These are phyloP conservation scores for Grosmannia serpens DNA, from an alignment of 2,329 filamentous ascomycete species.

Conservation along the genomic window DNA sequence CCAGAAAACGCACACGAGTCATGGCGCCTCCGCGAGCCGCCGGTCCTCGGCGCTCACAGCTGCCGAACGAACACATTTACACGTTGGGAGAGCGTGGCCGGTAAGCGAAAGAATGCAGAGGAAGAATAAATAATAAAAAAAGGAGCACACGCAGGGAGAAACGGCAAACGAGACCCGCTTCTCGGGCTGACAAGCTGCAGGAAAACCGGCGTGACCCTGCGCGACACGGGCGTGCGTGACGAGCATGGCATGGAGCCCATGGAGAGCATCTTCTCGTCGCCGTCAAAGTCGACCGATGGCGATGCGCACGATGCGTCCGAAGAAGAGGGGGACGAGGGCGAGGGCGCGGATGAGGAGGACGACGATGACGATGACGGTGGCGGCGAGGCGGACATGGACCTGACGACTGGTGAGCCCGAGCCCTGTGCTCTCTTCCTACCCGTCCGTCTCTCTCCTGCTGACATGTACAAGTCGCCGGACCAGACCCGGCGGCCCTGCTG, in stretches of 20 bases:
- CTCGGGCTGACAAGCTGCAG: constrained; percentile 34
- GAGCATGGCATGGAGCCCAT: constrained; percentile 87
- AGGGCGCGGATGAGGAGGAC: constrained; percentile 14
- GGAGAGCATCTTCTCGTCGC: constrained; percentile 81
- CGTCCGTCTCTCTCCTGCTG: neutral
- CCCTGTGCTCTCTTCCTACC: neutral
- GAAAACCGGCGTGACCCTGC: constrained; percentile 78
- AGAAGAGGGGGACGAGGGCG: constrained; percentile 16
- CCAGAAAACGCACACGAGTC: neutral
- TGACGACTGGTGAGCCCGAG: constrained; percentile 21
- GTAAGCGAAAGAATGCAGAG: constrained; percentile 18
- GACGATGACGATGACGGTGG: constrained; percentile 19
- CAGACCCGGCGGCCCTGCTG: constrained; percentile 41
- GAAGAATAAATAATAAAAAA: neutral
- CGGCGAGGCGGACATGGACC: constrained; percentile 36
- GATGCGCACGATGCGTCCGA: constrained; percentile 21
- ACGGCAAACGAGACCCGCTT: neutral
- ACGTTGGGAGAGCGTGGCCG: constrained; percentile 38
- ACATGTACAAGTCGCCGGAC: constrained; percentile 32
- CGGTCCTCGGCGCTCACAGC: constrained; percentile 23
- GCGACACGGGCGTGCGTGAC: constrained; percentile 70
- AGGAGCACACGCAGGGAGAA: too few species aligned
- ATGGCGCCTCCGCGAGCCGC: constrained; percentile 28
- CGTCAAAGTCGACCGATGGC: constrained; percentile 39
- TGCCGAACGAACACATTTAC: constrained; percentile 35